Base-by-base conservation (phyloP, 169 alveolate species). In the Theileria parva region DNA sequence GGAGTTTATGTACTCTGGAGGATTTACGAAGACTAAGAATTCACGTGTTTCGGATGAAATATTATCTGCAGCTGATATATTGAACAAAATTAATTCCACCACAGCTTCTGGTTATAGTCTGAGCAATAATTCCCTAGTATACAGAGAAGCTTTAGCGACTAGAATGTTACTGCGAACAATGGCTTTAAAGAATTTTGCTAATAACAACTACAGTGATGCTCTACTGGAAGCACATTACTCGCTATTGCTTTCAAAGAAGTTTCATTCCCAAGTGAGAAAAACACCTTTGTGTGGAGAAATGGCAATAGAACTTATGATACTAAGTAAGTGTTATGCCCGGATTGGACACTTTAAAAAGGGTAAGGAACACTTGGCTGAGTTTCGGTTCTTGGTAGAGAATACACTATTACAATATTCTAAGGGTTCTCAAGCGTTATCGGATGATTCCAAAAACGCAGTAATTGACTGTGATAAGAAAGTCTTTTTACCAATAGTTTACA, bases 301-400 rank as follows among this genome's bases (percentile, higher is more conserved):
- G 96, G 94, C 94, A 15, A 89, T 92, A 81, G 96, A 93, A 64
- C 74, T 93, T 25, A 79, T 92, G 86, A 85, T 93, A 25, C 65
- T 93, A 37, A 88, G 94, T 71, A 91, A 93, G 69, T 93, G 96
- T 71, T 93, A 88, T 79, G 94, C 89, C n/a, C 83, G 86, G 51
- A 87, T 92, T 23, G 94, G 92, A 30, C 92, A 88, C 57, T 67
- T 67, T 61, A 77, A 76, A 37, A 92, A 81, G 63, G 96, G 96
- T 21, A 86, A 81, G 44, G 79, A 80, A 32, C 87, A 89, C 79
- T 77, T 93, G 30, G 66, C 77, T 28, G 96, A 93, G 68, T 79
- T 93, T 34, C 73, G 90, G 74, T 93, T 88, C 74, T 81, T 93
- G 48, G 93, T 93, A 32, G 96, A 93, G 48, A 88, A 93, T 63